Evolutionary conservation across 2,329 filamentous ascomycete species (phyloP), one percentile per base, ranked within the genome.

Genomic region (Thermomyces lanuginosus): DNA sequence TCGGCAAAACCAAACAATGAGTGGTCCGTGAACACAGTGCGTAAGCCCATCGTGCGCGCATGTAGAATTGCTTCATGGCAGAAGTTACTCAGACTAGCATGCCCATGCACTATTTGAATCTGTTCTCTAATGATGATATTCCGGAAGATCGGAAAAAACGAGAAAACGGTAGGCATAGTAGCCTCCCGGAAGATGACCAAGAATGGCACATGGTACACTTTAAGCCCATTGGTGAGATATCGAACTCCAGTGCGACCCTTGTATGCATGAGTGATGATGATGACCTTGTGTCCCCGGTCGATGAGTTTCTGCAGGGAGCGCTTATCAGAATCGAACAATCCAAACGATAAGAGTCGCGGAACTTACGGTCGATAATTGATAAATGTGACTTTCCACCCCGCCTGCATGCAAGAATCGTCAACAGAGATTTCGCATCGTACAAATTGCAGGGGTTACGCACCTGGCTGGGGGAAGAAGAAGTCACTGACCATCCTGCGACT

Each of bases 391-490:
- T 60, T 98, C 89, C 38, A 98, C 73, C 43, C 89, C 89, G 48
- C 89, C 68, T 66, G 22, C 3, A 25, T 19, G 26, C 9, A 20
- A 44, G 15, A 48, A 39, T 6, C 25, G 17, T n/a, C 17, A 13
- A 8, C 17, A 16, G 16, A 33, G 9, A 8, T 7, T 11, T 5
- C 10, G 8, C 11, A 3, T n/a, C 9, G 16, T n/a, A 14, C 5
- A 16, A 6, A 21, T 16, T 24, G 7, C 12, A 29, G 53, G 7
- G 5, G n/a, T n/a, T 5, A 32, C 20, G 13, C 18, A 30, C 63
- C 84, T 27, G 89, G 86, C 47, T 95, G 86, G 8, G 89, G 89
- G 50, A 91, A 98, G 73, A 98, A 98, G 67, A 92, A 93, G 64
- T 98, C 89, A 68, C 86, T 84, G 53, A 93, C 80, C 89, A 98